Evolutionary conservation across 2,329 filamentous ascomycete species (phyloP).

Genomic region (Allantophomopsis lycopodina): DNA sequence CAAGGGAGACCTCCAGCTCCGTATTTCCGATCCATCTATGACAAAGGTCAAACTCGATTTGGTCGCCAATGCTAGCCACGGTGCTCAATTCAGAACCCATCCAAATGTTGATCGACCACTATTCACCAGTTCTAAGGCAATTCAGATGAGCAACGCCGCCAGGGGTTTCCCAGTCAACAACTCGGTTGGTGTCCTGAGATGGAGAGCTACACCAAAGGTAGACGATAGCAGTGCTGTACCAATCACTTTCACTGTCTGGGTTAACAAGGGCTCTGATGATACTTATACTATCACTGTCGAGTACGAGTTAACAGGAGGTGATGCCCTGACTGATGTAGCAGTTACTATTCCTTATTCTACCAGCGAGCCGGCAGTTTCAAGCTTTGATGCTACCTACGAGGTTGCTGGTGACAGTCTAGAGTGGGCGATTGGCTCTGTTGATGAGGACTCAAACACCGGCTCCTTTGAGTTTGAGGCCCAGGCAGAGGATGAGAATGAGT

Average conservation of each 20-base stretch:
- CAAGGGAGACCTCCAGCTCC: slow-evolving; percentile 83
- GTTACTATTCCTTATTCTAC: slow-evolving; percentile 79
- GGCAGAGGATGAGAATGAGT: slow-evolving; percentile 78
- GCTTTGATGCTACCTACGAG: slow-evolving; percentile 89
- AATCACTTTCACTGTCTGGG: slow-evolving; percentile 96
- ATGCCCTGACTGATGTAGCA: slow-evolving; percentile 68
- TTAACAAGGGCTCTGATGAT: slow-evolving; percentile 70
- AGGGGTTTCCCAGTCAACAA: slow-evolving; percentile 94
- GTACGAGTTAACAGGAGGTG: slow-evolving; percentile 79
- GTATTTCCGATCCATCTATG: slow-evolving; percentile 75
- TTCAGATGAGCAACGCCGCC: slow-evolving; percentile 78
- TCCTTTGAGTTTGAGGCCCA: slow-evolving; percentile 93
- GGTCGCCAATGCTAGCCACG: slow-evolving; percentile 61
- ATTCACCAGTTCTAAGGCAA: slow-evolving; percentile 70
- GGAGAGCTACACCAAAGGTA: slow-evolving; percentile 72
- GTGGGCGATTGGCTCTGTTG: slow-evolving; percentile 82
- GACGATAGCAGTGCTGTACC: slow-evolving; percentile 74
- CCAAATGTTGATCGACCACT: slow-evolving; percentile 87
- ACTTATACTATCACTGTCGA: slow-evolving; percentile 88
- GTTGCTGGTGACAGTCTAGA: slow-evolving; percentile 86
- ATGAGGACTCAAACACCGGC: slow-evolving; percentile 69
- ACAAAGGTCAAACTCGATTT: slow-evolving; percentile 86
- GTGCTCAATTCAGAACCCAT: slow-evolving; percentile 87
- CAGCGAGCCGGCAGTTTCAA: slow-evolving; percentile 77
- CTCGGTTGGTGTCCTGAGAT: slow-evolving; percentile 81